Evolutionary conservation across 169 alveolate species (phyloP), one percentile per base, ranked within the genome.

Genomic region (Cryptosporidium ubiquitum): DNA sequence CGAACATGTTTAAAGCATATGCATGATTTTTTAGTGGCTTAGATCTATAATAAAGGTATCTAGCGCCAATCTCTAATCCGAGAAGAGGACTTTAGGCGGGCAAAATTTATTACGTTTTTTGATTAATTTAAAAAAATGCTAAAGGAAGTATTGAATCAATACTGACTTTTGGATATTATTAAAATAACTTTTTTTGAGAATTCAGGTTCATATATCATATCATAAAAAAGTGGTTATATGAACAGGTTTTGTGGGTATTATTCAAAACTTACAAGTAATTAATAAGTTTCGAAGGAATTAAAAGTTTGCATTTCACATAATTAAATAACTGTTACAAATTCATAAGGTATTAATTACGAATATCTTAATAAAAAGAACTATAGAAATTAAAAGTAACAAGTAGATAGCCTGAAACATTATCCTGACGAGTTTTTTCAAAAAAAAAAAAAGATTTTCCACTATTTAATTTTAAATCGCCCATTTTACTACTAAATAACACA

Each of bases 31-130:
- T 26, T 55, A 23, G 66, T 55, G 66, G 66, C 37, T 26, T 26
- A 9, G 66, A 64, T 64, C 71, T 33, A 35, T 37, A n/a, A 23
- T 18, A 47, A 71, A 64, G 64, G 44, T 79, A 79, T 79, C 89
- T 61, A 64, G 89, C 89, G 89, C 89, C 79, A 73, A 73, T 71
- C 85, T 73, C 89, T 64, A 61, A 58, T 79, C 89, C 89, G 89
- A 79, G 89, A 79, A 79, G 74, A 60, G 75, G 75, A 44, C 70
- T 51, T 33, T 55, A 73, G 85, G 85, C 85, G 85, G 85, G 31
- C 61, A 47, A 42, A 40, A 37, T 10, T 40, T 7, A 42, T 40
- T 40, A 68, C 35, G 55, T 40, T 68, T 68, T 68, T 37, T 68
- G 23, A 29, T 12, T 29, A 12, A 29, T 5, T 35, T 29, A 39